Evolutionary conservation across 345 rosid species (phyloP), one percentile per base, ranked within the genome.

Genomic region (Cardamine occulta): DNA sequence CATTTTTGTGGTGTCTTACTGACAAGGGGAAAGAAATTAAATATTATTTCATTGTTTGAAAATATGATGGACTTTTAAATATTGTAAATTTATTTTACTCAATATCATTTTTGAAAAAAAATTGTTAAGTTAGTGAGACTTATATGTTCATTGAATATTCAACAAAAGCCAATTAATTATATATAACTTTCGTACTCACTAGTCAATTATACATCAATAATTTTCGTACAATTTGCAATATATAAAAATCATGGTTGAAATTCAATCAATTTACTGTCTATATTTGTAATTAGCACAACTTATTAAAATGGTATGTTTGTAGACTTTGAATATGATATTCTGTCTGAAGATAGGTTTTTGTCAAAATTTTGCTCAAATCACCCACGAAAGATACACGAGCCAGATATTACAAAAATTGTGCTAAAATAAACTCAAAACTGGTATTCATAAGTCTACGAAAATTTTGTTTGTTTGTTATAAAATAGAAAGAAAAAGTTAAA

Each of bases 401-500:
- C 57, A 55, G 37, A 28, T 28, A 28, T 15, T 55, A 55, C 18
- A 24, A 51, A 0, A 21, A 52, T 15, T 23, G 1, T 23, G 37
- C 5, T 28, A 28, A 55, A 15, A 26, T 2, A 55, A 28, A 29
- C 15, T 55, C 17, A 24, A 14, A 54, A 54, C 2, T 24, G 52
- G 2, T n/a, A n/a, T 45, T 45, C 0, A 4, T 12, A 52, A 10
- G 26, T 53, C 8, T 26, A 23, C 3, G 34, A 26, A 28, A 47
- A 17, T 0, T 26, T 26, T 54, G 15, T 53, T 24, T 24, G 58
- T 24, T 24, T 12, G 58, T 54, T 26, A 26, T 13, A 32, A 35
- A 63, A 26, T 35, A 40, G 15, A 60, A 39, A 14, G 9, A 28
- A 51, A 51, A 54, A 1, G 7, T 14, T 56, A 55, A 70, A 77